Evolutionary conservation across 257 asterid species (phyloP).

Genomic region (Petrea volubilis): DNA sequence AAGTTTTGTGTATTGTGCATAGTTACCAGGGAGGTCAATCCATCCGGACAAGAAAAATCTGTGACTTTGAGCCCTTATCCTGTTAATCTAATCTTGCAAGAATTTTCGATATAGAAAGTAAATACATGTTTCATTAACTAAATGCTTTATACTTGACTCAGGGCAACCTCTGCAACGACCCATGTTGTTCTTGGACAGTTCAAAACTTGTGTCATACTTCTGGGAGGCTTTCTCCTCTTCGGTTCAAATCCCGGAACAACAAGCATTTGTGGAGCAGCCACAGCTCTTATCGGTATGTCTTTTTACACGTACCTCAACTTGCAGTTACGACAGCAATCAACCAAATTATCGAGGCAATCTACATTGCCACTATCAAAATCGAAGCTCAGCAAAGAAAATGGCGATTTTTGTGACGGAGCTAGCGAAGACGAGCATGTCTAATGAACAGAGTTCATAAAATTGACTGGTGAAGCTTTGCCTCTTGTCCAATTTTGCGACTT

Average conservation of each 20-base stretch:
- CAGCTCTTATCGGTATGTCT: constrained; percentile 86
- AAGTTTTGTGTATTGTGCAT: no score
- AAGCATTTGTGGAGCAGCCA: constrained; percentile 79
- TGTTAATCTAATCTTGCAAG: neutral
- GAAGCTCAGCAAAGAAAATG: constrained; percentile 73
- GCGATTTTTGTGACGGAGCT: constrained; percentile 42
- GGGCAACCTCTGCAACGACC: constrained; percentile 97
- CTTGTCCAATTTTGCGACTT: constrained; percentile 5
- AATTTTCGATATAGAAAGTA: neutral
- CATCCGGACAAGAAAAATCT: neutral
- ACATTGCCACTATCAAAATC: constrained; percentile 72
- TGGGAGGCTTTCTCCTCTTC: constrained; percentile 80
- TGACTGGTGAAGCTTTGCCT: neutral
- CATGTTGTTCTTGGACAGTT: constrained; percentile 98
- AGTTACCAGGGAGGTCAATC: no score
- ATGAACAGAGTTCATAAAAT: constrained; percentile 27
- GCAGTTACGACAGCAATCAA: constrained; percentile 53
- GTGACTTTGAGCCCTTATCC: neutral
- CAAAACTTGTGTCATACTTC: constrained; percentile 90
- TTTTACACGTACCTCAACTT: constrained; percentile 85
- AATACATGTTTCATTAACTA: neutral
- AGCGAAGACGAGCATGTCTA: constrained; percentile 61
- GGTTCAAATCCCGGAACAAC: constrained; percentile 89
- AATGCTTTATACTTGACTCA: constrained; percentile 15
- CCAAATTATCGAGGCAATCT: constrained; percentile 48